A percentile compares a stretch with the other conserved stretches of the same genome.
Evolutionary conservation across 2,329 filamentous ascomycete species (phyloP).

Genomic region (Cytospora piceae): DNA sequence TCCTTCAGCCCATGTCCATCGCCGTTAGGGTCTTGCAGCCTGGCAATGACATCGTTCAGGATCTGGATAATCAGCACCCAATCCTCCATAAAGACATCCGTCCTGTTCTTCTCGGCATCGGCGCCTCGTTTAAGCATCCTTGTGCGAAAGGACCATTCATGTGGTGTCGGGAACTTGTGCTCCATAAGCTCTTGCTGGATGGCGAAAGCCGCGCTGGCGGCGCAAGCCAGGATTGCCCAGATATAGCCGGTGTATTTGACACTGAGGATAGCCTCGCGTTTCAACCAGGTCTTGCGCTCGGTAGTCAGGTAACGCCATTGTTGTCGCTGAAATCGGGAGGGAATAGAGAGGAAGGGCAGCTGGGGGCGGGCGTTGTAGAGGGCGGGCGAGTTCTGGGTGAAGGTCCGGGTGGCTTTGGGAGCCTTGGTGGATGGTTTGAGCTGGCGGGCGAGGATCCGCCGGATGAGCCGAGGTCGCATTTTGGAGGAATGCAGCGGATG

Average conservation of each 20-base stretch:
- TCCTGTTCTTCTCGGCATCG: slow-evolving; percentile 59
- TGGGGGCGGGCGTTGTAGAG: slow-evolving; percentile 46
- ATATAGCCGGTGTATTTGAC: slow-evolving; percentile 69
- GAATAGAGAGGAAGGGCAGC: slow-evolving; percentile 56
- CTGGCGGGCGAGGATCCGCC: slow-evolving; percentile 38
- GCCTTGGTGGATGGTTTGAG: slow-evolving; percentile 22
- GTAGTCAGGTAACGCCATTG: slow-evolving; percentile 78
- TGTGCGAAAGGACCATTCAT: slow-evolving; percentile 77
- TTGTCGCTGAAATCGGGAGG: slow-evolving; percentile 43
- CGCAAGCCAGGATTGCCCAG: slow-evolving; percentile 65
- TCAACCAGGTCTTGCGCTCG: slow-evolving; percentile 71
- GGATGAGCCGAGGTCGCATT: slow-evolving; percentile 47
- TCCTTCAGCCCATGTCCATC: slow-evolving; percentile 70
- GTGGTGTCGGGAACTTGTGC: slow-evolving; percentile 76
- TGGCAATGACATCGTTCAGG: slow-evolving; percentile 61
- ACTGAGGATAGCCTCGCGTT: slow-evolving; percentile 70
- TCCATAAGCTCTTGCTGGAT: slow-evolving; percentile 77
- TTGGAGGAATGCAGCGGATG: slow-evolving; percentile 17
- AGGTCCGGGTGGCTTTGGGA: slow-evolving; percentile 44
- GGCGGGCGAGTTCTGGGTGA: slow-evolving; percentile 61
- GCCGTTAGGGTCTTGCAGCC: slow-evolving; percentile 69
- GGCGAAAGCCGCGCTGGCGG: slow-evolving; percentile 65
- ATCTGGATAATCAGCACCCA: slow-evolving; percentile 70
- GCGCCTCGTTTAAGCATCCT: slow-evolving; percentile 70
- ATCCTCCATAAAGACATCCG: slow-evolving; percentile 61